These are phyloP conservation scores for Alternaria metachromatica DNA, from an alignment of 2,329 filamentous ascomycete genomes.

Conservation along the genomic window DNA sequence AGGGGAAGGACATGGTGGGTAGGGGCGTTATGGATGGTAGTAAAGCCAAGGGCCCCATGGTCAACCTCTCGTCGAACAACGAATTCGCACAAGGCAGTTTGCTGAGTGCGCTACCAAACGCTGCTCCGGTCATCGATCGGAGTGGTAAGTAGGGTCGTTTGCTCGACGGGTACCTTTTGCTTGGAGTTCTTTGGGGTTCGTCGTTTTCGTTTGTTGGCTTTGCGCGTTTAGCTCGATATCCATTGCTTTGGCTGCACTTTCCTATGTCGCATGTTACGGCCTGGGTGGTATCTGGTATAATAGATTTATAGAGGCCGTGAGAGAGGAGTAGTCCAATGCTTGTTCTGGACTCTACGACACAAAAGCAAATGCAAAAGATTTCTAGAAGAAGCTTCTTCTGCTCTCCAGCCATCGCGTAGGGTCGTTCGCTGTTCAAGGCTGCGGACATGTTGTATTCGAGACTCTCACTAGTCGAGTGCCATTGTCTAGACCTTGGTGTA, in stretches of 20 bases:
- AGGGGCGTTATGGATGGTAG: constrained; percentile 55
- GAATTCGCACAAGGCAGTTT: constrained; percentile 57
- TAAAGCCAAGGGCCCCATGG: constrained; percentile 53
- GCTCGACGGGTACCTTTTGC: not conserved
- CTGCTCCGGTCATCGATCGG: constrained; percentile 49
- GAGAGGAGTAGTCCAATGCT: not conserved
- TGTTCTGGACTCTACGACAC: not conserved
- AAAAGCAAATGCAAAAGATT: not conserved
- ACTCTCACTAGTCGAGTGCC: not conserved
- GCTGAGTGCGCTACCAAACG: constrained; percentile 51
- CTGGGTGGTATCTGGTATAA: not conserved
- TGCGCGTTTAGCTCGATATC: not conserved
- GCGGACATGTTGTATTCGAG: not conserved
- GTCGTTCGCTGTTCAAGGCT: not conserved
- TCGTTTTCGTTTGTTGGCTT: not conserved
- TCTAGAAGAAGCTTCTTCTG: not conserved
- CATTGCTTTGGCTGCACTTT: not conserved
- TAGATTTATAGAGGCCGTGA: not conserved
- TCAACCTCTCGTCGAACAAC: constrained; percentile 52
- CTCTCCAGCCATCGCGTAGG: not conserved
- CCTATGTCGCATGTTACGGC: not conserved
- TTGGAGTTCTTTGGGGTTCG: not conserved
- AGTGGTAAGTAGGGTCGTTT: constrained; percentile 28
- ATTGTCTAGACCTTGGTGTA: not conserved
- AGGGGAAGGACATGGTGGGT: constrained; percentile 48